A percentile compares a stretch with the other conserved stretches of the same genome.
phyloP scores from a whole-genome alignment of 2,329 filamentous ascomycete species.

The Ascochyta lentis region DNA sequence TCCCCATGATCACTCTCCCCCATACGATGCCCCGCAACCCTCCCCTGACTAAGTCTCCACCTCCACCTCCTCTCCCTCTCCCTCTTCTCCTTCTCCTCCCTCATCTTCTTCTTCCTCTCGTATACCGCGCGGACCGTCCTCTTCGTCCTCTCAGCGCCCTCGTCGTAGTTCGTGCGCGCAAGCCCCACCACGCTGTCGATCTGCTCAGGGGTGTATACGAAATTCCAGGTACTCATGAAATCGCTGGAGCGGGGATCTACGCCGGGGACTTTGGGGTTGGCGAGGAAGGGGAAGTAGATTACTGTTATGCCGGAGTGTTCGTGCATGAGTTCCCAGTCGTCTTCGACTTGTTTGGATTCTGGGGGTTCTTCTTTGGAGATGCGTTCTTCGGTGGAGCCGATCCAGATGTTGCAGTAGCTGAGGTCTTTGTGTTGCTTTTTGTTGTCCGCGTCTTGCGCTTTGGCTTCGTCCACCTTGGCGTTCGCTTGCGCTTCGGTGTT shows the following conservation, averaged over 20 bases:
- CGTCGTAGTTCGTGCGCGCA: conserved; percentile 83
- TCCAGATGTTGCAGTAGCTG: conserved; percentile 94
- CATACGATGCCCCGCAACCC: conserved; percentile 60
- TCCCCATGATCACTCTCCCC: conserved; percentile 64
- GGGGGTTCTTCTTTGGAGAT: conserved; percentile 62
- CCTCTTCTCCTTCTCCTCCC: conserved; percentile 61
- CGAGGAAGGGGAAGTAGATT: conserved; percentile 87
- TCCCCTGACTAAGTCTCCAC: conserved; percentile 54
- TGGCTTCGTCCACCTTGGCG: conserved; percentile 67
- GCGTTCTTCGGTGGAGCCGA: conserved; percentile 81
- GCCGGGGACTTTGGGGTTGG: conserved; percentile 78
- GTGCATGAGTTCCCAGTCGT: conserved; percentile 71
- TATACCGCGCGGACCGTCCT: conserved; percentile 86
- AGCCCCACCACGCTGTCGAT: conserved; percentile 84
- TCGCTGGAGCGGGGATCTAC: conserved; percentile 85
- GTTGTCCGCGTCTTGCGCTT: conserved; percentile 31
- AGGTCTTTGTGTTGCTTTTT: conserved; percentile 60
- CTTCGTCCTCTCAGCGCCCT: conserved; percentile 79
- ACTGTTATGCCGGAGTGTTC: conserved; percentile 86
- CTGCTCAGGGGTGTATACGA: conserved; percentile 90
- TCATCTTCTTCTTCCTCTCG: conserved; percentile 79
- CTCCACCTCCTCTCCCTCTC: conserved; percentile 47
- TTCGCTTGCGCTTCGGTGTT: conserved; percentile 66
- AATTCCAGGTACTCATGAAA: conserved; percentile 97
- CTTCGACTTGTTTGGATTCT: conserved; percentile 63